A percentile compares a stretch with the other conserved stretches of the same genome.
Evolutionary conservation across 805 yeast species (phyloP).

Genomic region (Barnettozyma sp.): DNA sequence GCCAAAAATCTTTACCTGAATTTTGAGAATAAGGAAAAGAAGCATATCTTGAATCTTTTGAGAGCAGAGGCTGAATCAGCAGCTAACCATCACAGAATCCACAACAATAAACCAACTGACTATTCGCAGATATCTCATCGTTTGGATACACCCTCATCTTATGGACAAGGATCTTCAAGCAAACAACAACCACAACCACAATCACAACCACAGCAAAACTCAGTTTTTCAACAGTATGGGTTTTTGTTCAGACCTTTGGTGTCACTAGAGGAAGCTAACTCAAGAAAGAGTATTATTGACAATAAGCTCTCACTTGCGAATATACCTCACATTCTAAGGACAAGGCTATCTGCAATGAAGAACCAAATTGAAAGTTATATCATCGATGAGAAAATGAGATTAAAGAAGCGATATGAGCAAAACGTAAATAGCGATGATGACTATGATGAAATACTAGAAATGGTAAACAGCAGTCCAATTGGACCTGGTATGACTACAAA

Average conservation of each 20-base stretch:
- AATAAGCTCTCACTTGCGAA: constrained; percentile 3
- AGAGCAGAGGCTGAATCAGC: constrained; percentile 3
- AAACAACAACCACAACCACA: too few relatives aligned
- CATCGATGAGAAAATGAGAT: not conserved
- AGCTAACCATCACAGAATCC: too few relatives aligned
- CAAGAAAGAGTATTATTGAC: too few relatives aligned
- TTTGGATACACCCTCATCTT: too few relatives aligned
- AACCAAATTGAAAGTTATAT: not conserved
- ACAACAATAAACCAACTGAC: too few relatives aligned
- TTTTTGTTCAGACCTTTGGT: constrained; percentile 1
- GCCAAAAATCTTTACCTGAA: constrained; percentile 1
- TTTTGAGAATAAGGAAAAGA: constrained; percentile 7
- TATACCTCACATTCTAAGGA: not conserved
- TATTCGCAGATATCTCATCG: too few relatives aligned
- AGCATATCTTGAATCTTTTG: not conserved
- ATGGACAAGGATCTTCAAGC: too few relatives aligned
- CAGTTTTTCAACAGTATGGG: constrained; percentile 2
- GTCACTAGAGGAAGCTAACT: not conserved
- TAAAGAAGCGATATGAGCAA: not conserved
- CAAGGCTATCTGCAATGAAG: not conserved
- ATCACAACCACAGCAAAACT: too few relatives aligned
- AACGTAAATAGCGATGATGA: not conserved
- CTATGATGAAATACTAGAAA: constrained; percentile 1
- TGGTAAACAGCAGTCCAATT: too few relatives aligned
- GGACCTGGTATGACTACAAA: too few relatives aligned